These are phyloP conservation scores for Aspergillus incahuasiensis DNA, from an alignment of 495 filamentous ascomycete genomes.

Conservation along the genomic window DNA sequence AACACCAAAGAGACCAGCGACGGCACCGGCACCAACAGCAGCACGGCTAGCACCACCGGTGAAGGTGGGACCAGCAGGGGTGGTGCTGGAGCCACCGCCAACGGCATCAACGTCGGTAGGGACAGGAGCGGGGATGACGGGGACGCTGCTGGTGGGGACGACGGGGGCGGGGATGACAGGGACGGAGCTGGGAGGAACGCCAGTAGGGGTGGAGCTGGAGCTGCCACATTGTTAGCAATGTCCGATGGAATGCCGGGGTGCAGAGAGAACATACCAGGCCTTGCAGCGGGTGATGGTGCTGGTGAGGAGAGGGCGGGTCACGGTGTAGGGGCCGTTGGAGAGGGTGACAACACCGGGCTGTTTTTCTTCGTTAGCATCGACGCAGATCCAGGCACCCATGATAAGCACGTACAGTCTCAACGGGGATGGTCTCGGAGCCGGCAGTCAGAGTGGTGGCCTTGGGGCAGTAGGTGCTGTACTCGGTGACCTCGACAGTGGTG, in stretches of 20 bases:
- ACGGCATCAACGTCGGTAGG: conserved; percentile 20
- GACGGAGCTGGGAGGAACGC: conserved; percentile 38
- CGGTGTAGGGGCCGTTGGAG: conserved; percentile 54
- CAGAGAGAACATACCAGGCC: conserved; percentile 48
- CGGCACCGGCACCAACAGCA: conserved; percentile 49
- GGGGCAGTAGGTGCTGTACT: conserved; percentile 85
- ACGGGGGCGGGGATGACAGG: conserved; percentile 49
- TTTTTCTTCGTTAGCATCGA: neutral
- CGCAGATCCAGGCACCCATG: neutral
- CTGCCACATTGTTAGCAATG: neutral
- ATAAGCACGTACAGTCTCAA: conserved; percentile 57
- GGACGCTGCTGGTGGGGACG: conserved; percentile 10
- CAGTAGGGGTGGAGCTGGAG: conserved; percentile 15
- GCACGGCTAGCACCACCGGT: conserved; percentile 47
- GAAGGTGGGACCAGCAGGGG: conserved; percentile 46
- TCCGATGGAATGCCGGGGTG: no score
- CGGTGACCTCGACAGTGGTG: conserved; percentile 74
- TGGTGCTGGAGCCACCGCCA: conserved; percentile 39
- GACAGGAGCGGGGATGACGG: conserved; percentile 4
- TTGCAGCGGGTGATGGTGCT: conserved; percentile 60
- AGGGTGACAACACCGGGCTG: conserved; percentile 54
- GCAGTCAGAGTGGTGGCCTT: conserved; percentile 65
- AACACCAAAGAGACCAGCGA: conserved; percentile 65
- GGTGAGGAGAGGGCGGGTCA: conserved; percentile 64
- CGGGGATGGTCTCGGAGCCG: conserved; percentile 69